phyloP scores from a whole-genome alignment of 371 early-diverging fungal species.

The Nematocida ausubeli region DNA sequence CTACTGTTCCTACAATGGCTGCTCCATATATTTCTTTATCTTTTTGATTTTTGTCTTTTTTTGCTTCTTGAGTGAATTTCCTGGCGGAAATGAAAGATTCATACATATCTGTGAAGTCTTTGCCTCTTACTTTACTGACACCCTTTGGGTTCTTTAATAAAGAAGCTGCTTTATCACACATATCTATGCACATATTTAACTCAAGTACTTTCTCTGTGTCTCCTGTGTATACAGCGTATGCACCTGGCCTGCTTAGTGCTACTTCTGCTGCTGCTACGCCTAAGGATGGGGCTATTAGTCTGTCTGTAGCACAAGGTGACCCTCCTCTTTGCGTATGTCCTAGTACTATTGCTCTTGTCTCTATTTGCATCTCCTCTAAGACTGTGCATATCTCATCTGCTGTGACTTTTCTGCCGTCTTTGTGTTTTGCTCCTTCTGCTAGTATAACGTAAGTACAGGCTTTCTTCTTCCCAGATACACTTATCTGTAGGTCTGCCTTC shows the following conservation, averaged over 20 bases:
- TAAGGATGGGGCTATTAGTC: slow-evolving; percentile 82
- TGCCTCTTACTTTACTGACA: slow-evolving; percentile 30
- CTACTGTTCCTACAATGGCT: slow-evolving; percentile 2
- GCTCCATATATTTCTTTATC: background rate
- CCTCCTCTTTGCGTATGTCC: slow-evolving; percentile 99
- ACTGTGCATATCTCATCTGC: slow-evolving; percentile 77
- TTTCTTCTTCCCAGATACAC: slow-evolving; percentile 40
- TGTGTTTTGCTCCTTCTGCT: slow-evolving; percentile 91
- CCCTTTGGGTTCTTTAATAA: slow-evolving; percentile 3
- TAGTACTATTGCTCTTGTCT: slow-evolving; percentile 83
- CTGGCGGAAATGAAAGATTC: slow-evolving; percentile 8
- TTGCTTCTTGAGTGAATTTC: slow-evolving; percentile 4
- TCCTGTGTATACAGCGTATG: slow-evolving; percentile 71
- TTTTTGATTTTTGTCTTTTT: background rate
- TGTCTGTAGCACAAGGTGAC: slow-evolving; percentile 82
- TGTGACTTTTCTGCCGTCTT: slow-evolving; percentile 78
- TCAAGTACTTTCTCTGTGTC: slow-evolving; percentile 45
- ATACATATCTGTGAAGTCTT: slow-evolving; percentile 43
- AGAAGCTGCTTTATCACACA: background rate
- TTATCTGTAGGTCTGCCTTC: slow-evolving; percentile 66
- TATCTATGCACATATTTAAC: slow-evolving; percentile 10
- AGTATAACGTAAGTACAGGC: slow-evolving; percentile 81
- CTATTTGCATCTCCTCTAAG: slow-evolving; percentile 76
- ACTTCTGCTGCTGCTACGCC: slow-evolving; percentile 90
- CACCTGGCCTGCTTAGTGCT: slow-evolving; percentile 75